phyloP scores from a whole-genome alignment of 805 yeast genomes.

The Jamesozyma hellenica region DNA sequence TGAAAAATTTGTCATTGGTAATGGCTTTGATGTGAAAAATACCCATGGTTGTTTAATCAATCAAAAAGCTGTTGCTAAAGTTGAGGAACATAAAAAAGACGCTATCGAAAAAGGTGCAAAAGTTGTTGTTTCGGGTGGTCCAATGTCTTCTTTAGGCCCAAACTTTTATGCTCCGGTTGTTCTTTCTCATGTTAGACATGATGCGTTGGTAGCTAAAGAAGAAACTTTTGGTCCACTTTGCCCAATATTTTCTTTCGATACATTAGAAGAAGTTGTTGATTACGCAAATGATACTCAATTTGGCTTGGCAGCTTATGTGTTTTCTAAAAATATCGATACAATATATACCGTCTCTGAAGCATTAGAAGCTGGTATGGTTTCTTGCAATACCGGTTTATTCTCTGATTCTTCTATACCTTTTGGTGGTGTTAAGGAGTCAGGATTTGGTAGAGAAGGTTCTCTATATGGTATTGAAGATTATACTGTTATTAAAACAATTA shows the following conservation, averaged over 20 bases:
- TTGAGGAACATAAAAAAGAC: slow-evolving; percentile 43
- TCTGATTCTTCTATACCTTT: slow-evolving; percentile 49
- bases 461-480: slow-evolving; percentile 54
- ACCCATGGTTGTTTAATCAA: slow-evolving; percentile 54
- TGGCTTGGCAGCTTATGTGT: slow-evolving; percentile 54
- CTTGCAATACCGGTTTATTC: slow-evolving; percentile 49
- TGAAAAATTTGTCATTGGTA: slow-evolving; percentile 41
- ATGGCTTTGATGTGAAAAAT: slow-evolving; percentile 41
- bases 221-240: slow-evolving; percentile 63
- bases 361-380: slow-evolving; percentile 56
- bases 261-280: slow-evolving; percentile 41
- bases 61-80: slow-evolving; percentile 40
- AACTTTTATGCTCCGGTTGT: slow-evolving; percentile 48
- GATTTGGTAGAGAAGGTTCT: slow-evolving; percentile 64
- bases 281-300: slow-evolving; percentile 45
- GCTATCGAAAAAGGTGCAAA: slow-evolving; percentile 48
- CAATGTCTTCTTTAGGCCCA: slow-evolving; percentile 39
- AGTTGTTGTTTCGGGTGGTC: slow-evolving; percentile 43
- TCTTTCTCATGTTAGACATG: slow-evolving; percentile 40
- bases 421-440: slow-evolving; percentile 58
- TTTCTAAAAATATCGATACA: slow-evolving; percentile 42
- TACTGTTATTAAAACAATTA: slow-evolving; percentile 41
- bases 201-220: slow-evolving; percentile 42
- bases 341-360: slow-evolving; percentile 44
- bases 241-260: slow-evolving; percentile 45